These are phyloP conservation scores for Panus rudis DNA, from an alignment of 768 basidiomycete species.

Conservation along the genomic window DNA sequence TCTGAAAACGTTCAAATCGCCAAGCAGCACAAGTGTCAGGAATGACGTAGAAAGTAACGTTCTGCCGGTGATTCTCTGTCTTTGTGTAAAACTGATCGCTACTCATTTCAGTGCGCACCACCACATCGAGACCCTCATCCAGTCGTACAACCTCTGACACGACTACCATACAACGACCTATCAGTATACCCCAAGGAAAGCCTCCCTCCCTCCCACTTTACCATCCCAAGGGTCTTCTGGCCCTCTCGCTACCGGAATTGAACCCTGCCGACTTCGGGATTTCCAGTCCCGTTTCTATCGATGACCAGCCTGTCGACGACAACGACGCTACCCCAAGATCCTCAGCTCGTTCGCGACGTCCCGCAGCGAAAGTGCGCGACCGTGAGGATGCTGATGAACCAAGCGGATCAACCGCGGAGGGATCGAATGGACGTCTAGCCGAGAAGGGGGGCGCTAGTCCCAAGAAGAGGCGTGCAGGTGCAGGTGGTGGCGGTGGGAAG, in stretches of 20 bases:
- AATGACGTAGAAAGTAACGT: constrained; percentile 4
- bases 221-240: constrained; percentile 57
- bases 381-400: constrained; percentile 11
- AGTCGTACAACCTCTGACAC: neutral
- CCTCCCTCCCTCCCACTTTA: constrained; percentile 52
- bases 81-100: too few relatives aligned
- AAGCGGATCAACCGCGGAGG: constrained; percentile 13
- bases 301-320: constrained; percentile 21
- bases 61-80: too few relatives aligned
- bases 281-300: constrained; percentile 33
- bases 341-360: constrained; percentile 40
- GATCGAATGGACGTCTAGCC: constrained; percentile 22
- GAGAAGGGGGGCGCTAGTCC: constrained; percentile 31
- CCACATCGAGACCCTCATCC: constrained; percentile 13
- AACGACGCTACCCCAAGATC: constrained; percentile 29
- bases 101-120: constrained; percentile 6
- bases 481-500: constrained; percentile 28
- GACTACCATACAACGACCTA: constrained; percentile 1
- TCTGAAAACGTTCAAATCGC: constrained; percentile 7
- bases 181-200: constrained; percentile 7
- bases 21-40: neutral
- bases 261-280: constrained; percentile 53
- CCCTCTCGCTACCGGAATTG: constrained; percentile 58
- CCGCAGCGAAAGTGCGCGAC: constrained; percentile 45
- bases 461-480: constrained; percentile 39